phyloP scores from a whole-genome alignment of 768 basidiomycete species.

The Leccinellum albellum region DNA sequence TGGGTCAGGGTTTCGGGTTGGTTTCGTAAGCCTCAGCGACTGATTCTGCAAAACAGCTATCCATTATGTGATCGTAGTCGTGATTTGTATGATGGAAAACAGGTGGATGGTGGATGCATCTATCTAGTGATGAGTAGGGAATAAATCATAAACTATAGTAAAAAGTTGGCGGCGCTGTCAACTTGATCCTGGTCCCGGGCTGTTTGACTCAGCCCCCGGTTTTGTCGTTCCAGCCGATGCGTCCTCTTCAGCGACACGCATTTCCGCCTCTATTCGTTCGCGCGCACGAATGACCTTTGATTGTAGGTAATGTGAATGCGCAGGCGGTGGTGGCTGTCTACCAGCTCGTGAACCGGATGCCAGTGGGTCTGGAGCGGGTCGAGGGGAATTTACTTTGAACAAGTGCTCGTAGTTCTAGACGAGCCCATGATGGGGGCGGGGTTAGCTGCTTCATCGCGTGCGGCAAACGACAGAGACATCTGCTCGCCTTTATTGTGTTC shows the following conservation, averaged over 20 bases:
- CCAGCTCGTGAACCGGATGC: constrained; percentile 35
- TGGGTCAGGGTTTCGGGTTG: not conserved
- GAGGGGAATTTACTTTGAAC: constrained; percentile 83
- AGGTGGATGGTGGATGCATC: constrained; percentile 16
- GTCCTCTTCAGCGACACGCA: constrained; percentile 30
- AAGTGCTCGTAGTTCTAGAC: constrained; percentile 86
- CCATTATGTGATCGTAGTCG: constrained; percentile 11
- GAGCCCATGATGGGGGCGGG: not conserved
- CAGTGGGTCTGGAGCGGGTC: constrained; percentile 49
- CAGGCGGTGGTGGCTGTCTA: constrained; percentile 40
- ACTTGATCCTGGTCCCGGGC: constrained; percentile 19
- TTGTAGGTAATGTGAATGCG: constrained; percentile 88
- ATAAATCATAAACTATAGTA: constrained; percentile 13
- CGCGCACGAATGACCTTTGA: constrained; percentile 95
- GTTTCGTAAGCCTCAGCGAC: not conserved
- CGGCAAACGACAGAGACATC: not conserved
- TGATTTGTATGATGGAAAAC: constrained; percentile 13
- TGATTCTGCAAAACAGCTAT: not conserved
- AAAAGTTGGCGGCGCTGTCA: constrained; percentile 9
- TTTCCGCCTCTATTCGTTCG: constrained; percentile 93
- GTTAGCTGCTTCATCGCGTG: constrained; percentile 1
- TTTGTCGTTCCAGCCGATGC: constrained; percentile 10
- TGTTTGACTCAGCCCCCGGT: constrained; percentile 17
- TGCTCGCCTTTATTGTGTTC: constrained; percentile 64
- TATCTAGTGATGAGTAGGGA: constrained; percentile 21